phyloP scores from a whole-genome alignment of 2,329 filamentous ascomycete species.

The Penicillium thymicola region DNA sequence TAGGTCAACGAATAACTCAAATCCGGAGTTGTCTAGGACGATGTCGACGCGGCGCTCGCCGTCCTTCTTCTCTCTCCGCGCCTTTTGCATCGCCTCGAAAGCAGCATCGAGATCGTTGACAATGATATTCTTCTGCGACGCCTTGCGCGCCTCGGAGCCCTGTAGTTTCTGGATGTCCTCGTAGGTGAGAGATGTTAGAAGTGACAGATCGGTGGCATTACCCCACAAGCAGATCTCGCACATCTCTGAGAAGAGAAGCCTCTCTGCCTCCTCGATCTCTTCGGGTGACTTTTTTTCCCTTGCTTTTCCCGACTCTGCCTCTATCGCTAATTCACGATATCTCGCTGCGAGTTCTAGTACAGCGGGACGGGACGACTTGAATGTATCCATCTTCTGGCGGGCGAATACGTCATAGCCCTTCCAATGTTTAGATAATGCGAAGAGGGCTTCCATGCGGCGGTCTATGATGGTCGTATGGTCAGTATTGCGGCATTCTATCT shows the following conservation, averaged over 20 bases:
- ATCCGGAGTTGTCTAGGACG: constrained; percentile 94
- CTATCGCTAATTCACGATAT: constrained; percentile 69
- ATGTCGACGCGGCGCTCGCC: constrained; percentile 80
- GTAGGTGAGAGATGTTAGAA: constrained; percentile 84
- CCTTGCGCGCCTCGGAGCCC: constrained; percentile 80
- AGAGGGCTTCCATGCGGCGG: constrained; percentile 75
- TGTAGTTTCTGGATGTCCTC: constrained; percentile 97
- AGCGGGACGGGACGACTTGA: constrained; percentile 84
- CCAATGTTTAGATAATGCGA: constrained; percentile 76
- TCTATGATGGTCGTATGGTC: constrained; percentile 29
- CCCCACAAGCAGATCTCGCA: constrained; percentile 96
- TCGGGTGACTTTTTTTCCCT: constrained; percentile 33
- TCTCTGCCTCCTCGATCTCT: constrained; percentile 65
- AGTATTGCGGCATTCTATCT: constrained; percentile 13
- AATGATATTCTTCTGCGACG: constrained; percentile 85
- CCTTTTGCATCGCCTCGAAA: constrained; percentile 47
- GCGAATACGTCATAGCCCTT: constrained; percentile 85
- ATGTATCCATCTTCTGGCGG: constrained; percentile 85
- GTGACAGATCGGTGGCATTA: constrained; percentile 90
- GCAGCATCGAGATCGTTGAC: constrained; percentile 76
- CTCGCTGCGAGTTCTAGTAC: constrained; percentile 77
- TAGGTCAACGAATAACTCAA: constrained; percentile 94
- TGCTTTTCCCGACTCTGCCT: constrained; percentile 59
- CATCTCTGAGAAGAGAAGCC: constrained; percentile 83
- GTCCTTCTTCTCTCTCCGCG: constrained; percentile 57